These are phyloP conservation scores for Pichia sp. DNA, from an alignment of 1,139 yeast genomes.

Conservation along the genomic window DNA sequence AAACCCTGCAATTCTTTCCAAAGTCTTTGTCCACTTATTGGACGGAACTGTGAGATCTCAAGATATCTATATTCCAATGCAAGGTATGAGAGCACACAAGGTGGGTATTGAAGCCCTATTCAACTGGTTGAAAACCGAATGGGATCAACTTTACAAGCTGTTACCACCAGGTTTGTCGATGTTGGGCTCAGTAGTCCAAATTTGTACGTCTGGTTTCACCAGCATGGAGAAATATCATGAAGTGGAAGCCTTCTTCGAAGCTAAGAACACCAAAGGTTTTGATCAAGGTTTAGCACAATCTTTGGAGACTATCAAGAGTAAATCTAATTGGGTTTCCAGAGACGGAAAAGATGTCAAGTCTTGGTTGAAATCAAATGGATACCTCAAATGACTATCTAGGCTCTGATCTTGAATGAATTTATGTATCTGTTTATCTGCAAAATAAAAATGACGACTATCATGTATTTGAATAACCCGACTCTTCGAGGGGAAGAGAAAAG, in stretches of 20 bases:
- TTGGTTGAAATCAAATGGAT: slow-evolving; percentile 30
- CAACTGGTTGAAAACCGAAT: slow-evolving; percentile 73
- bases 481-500: too few species aligned
- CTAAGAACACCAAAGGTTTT: slow-evolving; percentile 57
- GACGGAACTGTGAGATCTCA: slow-evolving; percentile 74
- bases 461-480: background rate
- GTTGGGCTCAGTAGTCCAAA: slow-evolving; percentile 66
- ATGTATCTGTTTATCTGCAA: background rate
- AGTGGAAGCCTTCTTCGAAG: slow-evolving; percentile 50
- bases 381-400: slow-evolving; percentile 16
- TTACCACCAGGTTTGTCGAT: slow-evolving; percentile 82
- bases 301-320: slow-evolving; percentile 49
- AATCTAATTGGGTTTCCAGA: slow-evolving; percentile 45
- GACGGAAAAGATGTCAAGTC: slow-evolving; percentile 30
- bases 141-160: slow-evolving; percentile 59
- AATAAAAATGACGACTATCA: background rate
- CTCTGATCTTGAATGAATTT: background rate
- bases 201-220: slow-evolving; percentile 64
- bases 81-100: slow-evolving; percentile 58
- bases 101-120: slow-evolving; percentile 66
- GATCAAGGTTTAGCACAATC: slow-evolving; percentile 57
- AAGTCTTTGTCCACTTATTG: slow-evolving; percentile 57
- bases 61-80: slow-evolving; percentile 77
- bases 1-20: slow-evolving; percentile 52
- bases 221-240: slow-evolving; percentile 50